These are phyloP conservation scores for Strobilomyces echinocephalus DNA, from an alignment of 768 basidiomycete genomes.

Conservation along the genomic window DNA sequence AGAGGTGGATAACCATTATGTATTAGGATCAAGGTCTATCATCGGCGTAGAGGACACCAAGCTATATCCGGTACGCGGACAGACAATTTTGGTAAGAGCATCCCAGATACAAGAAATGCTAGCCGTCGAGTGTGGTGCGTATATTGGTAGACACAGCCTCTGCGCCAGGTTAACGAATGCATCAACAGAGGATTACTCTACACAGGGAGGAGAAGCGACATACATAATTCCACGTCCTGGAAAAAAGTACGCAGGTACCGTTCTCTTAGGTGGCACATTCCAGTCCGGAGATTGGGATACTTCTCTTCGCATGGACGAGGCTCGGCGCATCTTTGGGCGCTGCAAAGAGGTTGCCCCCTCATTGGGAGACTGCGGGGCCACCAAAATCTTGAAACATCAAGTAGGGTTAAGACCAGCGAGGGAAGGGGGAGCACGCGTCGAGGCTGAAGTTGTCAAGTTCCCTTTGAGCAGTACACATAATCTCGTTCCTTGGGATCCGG, in stretches of 20 bases:
- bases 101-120: conserved; percentile 49
- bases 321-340: conserved; percentile 43
- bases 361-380: conserved; percentile 31
- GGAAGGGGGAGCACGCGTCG: conserved; percentile 52
- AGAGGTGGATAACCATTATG: neutral
- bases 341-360: conserved; percentile 38
- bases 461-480: conserved; percentile 26
- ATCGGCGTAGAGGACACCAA: conserved; percentile 77
- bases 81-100: conserved; percentile 72
- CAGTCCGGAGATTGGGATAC: conserved; percentile 46
- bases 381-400: conserved; percentile 47
- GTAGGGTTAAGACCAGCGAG: conserved; percentile 57
- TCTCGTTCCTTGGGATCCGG: conserved; percentile 16
- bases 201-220: conserved; percentile 27
- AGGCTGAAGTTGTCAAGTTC: conserved; percentile 39
- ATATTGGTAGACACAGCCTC: neutral
- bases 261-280: conserved; percentile 57
- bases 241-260: conserved; percentile 36
- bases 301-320: conserved; percentile 39
- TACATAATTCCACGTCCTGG: conserved; percentile 65
- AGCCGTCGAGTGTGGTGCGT: conserved; percentile 24
- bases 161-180: neutral
- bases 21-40: conserved; percentile 59
- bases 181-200: conserved; percentile 11
- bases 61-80: conserved; percentile 77